These are phyloP conservation scores for Salix purpurea DNA, from an alignment of 345 rosid genomes.

Conservation along the genomic window DNA sequence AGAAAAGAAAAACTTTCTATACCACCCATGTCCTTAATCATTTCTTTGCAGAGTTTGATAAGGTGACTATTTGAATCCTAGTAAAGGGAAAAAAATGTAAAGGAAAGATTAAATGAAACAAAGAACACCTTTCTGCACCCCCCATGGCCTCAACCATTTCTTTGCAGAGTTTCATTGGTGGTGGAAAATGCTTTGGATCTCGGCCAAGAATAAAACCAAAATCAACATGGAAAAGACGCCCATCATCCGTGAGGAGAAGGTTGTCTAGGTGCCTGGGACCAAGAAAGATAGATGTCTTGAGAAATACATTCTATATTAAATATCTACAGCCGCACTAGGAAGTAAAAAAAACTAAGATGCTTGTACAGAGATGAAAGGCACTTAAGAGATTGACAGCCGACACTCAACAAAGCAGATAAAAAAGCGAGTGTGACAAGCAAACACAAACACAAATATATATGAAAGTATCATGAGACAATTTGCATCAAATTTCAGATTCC, in stretches of 20 bases:
- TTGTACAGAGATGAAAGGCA: neutral
- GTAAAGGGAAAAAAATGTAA: neutral
- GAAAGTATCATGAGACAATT: neutral
- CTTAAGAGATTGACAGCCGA: neutral
- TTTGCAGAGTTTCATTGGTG: conserved; percentile 99
- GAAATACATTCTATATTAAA: neutral
- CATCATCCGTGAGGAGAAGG: conserved; percentile 94
- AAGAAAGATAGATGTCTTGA: conserved; percentile 11
- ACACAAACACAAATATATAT: no score
- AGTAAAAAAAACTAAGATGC: neutral
- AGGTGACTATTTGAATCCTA: neutral
- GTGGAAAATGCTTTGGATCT: conserved; percentile 98
- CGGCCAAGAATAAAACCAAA: conserved; percentile 95
- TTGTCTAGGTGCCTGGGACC: conserved; percentile 81
- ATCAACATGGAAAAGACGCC: conserved; percentile 96
- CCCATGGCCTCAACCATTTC: conserved; percentile 99
- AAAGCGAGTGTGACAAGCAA: no score
- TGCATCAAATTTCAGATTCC: neutral
- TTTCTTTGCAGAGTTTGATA: neutral
- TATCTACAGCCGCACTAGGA: neutral
- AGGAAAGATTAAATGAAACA: neutral
- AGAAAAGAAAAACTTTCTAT: neutral
- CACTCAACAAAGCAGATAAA: neutral
- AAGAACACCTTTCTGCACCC: conserved; percentile 83
- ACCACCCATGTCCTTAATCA: neutral